Conservation (phyloP, 208 protist genomes). For the Borovskyia barvae region DNA sequence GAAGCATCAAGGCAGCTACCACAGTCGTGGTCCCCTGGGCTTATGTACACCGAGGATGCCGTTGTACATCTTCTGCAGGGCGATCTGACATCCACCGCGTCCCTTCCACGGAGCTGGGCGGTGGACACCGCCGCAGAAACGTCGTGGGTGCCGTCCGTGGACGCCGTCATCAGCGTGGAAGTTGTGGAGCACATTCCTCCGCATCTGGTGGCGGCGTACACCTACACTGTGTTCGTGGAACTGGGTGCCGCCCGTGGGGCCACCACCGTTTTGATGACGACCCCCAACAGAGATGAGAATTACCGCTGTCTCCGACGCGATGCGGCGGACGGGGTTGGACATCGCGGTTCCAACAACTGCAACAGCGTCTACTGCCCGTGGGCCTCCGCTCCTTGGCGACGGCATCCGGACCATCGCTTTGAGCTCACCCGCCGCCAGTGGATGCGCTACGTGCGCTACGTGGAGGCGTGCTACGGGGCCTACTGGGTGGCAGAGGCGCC, state of each 20-base stretch:
- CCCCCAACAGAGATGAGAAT: constrained; percentile 54
- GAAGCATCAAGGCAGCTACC: constrained; percentile 11
- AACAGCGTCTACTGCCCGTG: constrained; percentile 30
- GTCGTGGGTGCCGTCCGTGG: constrained; percentile 1
- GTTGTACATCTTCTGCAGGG: constrained; percentile 36
- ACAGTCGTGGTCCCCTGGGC: not conserved
- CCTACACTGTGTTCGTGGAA: constrained; percentile 42
- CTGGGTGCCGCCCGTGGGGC: constrained; percentile 26
- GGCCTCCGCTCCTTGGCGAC: constrained; percentile 5
- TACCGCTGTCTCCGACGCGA: constrained; percentile 2
- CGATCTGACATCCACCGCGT: constrained; percentile 34
- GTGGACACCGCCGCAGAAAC: not conserved
- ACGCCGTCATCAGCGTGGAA: constrained; percentile 60
- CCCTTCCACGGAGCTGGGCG: constrained; percentile 9
- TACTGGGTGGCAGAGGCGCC: constrained; percentile 34
- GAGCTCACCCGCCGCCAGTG: constrained; percentile 58
- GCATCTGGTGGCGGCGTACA: constrained; percentile 40
- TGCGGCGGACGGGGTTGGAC: not conserved
- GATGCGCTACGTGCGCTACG: constrained; percentile 37
- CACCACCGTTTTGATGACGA: constrained; percentile 43
- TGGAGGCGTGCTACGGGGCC: constrained; percentile 27
- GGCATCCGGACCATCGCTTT: constrained; percentile 53
- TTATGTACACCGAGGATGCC: constrained; percentile 23
- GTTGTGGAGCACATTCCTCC: constrained; percentile 55
- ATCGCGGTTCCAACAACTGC: not conserved